Percentiles rank a stretch among this genome's conserved stretches.
phyloP scores from a whole-genome alignment of 1,139 yeast species.

The Pichiaceae sp. region DNA sequence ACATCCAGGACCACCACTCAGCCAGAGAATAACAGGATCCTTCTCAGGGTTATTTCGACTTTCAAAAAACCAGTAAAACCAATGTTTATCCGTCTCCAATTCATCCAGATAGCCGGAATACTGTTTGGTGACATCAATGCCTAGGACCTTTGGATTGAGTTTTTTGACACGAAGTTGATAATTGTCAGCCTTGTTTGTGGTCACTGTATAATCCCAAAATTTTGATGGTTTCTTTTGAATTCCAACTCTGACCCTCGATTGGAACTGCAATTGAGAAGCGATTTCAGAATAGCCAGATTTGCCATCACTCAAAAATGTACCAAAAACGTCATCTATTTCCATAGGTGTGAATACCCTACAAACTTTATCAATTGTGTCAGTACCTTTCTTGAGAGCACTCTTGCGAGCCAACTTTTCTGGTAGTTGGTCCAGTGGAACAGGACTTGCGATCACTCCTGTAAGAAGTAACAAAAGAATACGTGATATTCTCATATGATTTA shows the following conservation, averaged over 20 bases:
- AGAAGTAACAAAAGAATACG: neutral
- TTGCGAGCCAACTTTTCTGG: neutral
- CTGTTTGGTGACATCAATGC: constrained; percentile 49
- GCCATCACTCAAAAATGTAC: constrained; percentile 20
- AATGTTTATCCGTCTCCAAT: constrained; percentile 52
- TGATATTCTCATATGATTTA: neutral
- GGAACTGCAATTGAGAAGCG: constrained; percentile 38
- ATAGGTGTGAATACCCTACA: constrained; percentile 9
- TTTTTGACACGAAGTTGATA: constrained; percentile 24
- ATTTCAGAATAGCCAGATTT: constrained; percentile 41
- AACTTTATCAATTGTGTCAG: constrained; percentile 8
- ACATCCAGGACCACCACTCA: constrained; percentile 78
- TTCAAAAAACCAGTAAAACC: constrained; percentile 73
- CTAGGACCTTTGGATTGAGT: constrained; percentile 20
- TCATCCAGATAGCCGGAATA: constrained; percentile 61
- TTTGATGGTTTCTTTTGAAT: constrained; percentile 24
- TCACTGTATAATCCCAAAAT: constrained; percentile 51
- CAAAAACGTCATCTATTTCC: constrained; percentile 11
- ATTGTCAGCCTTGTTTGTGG: constrained; percentile 6
- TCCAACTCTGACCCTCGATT: constrained; percentile 41
- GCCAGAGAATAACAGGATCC: constrained; percentile 62
- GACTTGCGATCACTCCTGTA: neutral
- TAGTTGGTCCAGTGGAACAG: neutral
- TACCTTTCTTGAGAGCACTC: neutral
- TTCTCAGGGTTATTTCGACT: constrained; percentile 57